Percentiles rank a stretch among this genome's conserved stretches.
Evolutionary conservation across 1,284 basidiomycete species (phyloP).

Genomic region (Porphyrellus sp.): DNA sequence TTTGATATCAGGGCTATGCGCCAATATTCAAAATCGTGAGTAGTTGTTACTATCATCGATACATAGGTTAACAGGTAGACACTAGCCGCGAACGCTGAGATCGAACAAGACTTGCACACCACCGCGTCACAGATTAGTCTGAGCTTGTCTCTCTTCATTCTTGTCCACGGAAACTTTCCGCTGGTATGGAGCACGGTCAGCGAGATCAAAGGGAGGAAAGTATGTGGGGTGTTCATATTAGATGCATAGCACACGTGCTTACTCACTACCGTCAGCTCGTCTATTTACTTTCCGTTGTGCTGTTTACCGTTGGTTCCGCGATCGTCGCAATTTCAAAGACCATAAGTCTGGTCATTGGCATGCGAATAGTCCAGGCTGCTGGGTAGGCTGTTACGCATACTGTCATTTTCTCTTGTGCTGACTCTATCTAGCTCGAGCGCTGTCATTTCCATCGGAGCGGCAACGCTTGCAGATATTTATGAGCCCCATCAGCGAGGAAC

Average conservation of each 20-base stretch:
- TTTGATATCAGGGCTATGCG: slow-evolving; percentile 68
- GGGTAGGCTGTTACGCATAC: slow-evolving; percentile 44
- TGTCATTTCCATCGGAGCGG: slow-evolving; percentile 76
- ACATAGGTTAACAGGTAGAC: slow-evolving; percentile 5
- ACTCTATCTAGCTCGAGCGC: slow-evolving; percentile 58
- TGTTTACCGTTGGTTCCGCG: slow-evolving; percentile 63
- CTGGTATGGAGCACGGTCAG: slow-evolving; percentile 71
- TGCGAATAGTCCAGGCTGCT: slow-evolving; percentile 65
- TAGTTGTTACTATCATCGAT: slow-evolving; percentile 1
- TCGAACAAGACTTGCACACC: slow-evolving; percentile 65
- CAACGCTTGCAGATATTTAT: slow-evolving; percentile 80
- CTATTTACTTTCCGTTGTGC: slow-evolving; percentile 59
- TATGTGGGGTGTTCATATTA: slow-evolving; percentile 21
- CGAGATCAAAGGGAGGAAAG: slow-evolving; percentile 80
- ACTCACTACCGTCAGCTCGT: slow-evolving; percentile 45
- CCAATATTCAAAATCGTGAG: slow-evolving; percentile 70
- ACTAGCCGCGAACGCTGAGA: slow-evolving; percentile 65
- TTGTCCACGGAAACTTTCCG: slow-evolving; percentile 68
- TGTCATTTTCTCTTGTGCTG: not conserved
- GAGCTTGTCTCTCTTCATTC: slow-evolving; percentile 75
- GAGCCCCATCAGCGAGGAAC: slow-evolving; percentile 76
- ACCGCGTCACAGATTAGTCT: slow-evolving; percentile 69
- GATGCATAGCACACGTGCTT: not conserved
- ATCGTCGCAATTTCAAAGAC: slow-evolving; percentile 61
- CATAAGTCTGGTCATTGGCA: slow-evolving; percentile 70